Percentiles rank a stretch among this genome's conserved stretches.
phyloP scores from a whole-genome alignment of 2,329 filamentous ascomycete species.

The Aspergillus sp. region DNA sequence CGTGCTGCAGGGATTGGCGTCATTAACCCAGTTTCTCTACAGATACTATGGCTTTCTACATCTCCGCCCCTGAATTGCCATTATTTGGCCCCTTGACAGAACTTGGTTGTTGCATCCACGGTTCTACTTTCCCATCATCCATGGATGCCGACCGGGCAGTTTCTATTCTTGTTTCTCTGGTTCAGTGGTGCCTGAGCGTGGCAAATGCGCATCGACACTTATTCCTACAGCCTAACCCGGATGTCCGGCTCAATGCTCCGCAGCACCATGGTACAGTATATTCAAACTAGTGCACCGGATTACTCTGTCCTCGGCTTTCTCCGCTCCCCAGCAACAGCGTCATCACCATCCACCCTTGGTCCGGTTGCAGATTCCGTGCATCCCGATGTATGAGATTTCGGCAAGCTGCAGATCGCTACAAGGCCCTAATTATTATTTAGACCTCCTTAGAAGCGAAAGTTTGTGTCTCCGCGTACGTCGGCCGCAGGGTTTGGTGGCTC shows the following conservation, averaged over 20 bases:
- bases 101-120: background rate
- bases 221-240: too few relatives aligned
- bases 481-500: too few relatives aligned
- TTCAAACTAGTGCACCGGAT: background rate
- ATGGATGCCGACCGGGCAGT: background rate
- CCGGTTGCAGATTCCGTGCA: constrained; percentile 1
- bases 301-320: background rate
- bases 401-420: background rate
- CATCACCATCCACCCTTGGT: constrained; percentile 5
- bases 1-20: background rate
- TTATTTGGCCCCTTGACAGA: background rate
- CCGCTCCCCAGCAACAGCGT: constrained; percentile 3
- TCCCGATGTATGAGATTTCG: constrained; percentile 4
- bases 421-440: too few relatives aligned
- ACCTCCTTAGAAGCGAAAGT: background rate
- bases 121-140: background rate
- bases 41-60: background rate
- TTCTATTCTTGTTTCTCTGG: background rate
- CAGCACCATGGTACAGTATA: too few relatives aligned
- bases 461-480: too few relatives aligned
- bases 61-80: background rate
- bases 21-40: too few relatives aligned
- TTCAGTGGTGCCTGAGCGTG: background rate
- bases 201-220: background rate
- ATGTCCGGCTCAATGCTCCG: background rate